These are phyloP conservation scores for Sindora glabra DNA, from an alignment of 306 rosid genomes.

Conservation along the genomic window DNA sequence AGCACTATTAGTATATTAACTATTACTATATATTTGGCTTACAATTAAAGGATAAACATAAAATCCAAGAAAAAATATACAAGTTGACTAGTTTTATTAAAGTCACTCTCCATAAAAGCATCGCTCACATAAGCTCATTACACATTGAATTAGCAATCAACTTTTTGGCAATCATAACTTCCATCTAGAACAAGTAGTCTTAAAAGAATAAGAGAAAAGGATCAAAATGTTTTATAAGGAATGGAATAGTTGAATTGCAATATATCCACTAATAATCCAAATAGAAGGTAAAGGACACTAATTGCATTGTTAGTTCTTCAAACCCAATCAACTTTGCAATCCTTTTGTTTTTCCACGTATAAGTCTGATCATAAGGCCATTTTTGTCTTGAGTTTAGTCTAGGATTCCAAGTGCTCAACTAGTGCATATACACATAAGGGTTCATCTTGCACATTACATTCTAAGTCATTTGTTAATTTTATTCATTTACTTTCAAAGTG, in stretches of 20 bases:
- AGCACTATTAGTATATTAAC: too few species aligned
- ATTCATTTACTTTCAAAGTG: too few species aligned
- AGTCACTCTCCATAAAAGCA: too few species aligned
- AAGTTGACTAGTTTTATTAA: too few species aligned
- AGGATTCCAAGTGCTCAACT: slow-evolving; percentile 31
- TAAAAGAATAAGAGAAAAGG: slow-evolving; percentile 13
- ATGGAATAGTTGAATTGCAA: slow-evolving; percentile 41
- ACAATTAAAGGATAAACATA: too few species aligned
- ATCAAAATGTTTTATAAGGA: slow-evolving; percentile 36
- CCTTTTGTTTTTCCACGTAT: slow-evolving; percentile 32
- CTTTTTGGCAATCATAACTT: slow-evolving; percentile 52
- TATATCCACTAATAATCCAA: slow-evolving; percentile 35
- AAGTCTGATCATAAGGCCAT: slow-evolving; percentile 29
- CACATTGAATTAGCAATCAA: too few species aligned
- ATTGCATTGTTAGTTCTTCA: slow-evolving; percentile 15
- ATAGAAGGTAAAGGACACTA: slow-evolving; percentile 34
- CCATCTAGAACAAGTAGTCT: slow-evolving; percentile 30
- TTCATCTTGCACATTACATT: too few species aligned
- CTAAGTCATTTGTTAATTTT: too few species aligned
- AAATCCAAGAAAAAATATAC: too few species aligned
- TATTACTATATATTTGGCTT: too few species aligned
- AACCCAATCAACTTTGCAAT: slow-evolving; percentile 35
- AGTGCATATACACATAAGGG: slow-evolving; percentile 24
- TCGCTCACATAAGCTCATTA: too few species aligned
- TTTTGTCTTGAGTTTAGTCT: slow-evolving; percentile 31